Conservation (phyloP, 768 basidiomycete genomes). For the Mycena belliarum region DNA sequence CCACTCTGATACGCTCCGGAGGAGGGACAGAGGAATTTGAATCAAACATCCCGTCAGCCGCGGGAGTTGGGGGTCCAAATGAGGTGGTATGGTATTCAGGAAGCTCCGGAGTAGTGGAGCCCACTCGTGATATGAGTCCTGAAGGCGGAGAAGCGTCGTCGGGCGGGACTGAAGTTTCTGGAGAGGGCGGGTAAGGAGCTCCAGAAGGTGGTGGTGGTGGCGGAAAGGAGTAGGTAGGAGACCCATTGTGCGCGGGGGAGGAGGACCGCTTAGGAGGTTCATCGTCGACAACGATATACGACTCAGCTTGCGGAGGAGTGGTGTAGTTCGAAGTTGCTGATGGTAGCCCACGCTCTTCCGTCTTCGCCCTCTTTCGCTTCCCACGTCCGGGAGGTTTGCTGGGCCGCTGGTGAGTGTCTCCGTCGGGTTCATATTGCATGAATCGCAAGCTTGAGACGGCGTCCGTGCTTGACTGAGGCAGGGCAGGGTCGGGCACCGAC, state of each 20-base stretch:
- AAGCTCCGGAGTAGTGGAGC: background rate
- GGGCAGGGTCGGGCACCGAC: background rate
- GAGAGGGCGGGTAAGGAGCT: background rate
- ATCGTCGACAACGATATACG: background rate
- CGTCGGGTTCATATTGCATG: background rate
- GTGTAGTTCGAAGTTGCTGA: background rate
- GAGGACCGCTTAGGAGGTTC: slow-evolving; percentile 4
- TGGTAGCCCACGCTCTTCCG: slow-evolving; percentile 2
- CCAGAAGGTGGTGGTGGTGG: slow-evolving; percentile 3
- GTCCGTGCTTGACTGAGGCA: background rate
- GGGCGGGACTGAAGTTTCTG: slow-evolving; percentile 1
- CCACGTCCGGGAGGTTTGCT: background rate
- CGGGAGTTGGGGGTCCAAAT: background rate
- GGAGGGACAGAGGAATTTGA: slow-evolving; percentile 1
- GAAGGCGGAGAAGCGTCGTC: background rate
- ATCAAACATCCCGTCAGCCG: background rate
- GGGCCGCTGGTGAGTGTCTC: background rate
- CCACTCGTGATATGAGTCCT: background rate
- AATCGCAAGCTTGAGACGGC: background rate
- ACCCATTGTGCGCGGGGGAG: background rate
- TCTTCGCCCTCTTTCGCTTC: slow-evolving; percentile 8
- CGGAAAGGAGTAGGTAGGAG: slow-evolving; percentile 5
- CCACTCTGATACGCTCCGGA: background rate
- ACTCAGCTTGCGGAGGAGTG: background rate
- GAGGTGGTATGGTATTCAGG: background rate